Percentiles rank a stretch among this genome's conserved stretches.
Evolutionary conservation across 2,329 filamentous ascomycete species (phyloP).

Genomic region (Chrysosphaeria jannelii): DNA sequence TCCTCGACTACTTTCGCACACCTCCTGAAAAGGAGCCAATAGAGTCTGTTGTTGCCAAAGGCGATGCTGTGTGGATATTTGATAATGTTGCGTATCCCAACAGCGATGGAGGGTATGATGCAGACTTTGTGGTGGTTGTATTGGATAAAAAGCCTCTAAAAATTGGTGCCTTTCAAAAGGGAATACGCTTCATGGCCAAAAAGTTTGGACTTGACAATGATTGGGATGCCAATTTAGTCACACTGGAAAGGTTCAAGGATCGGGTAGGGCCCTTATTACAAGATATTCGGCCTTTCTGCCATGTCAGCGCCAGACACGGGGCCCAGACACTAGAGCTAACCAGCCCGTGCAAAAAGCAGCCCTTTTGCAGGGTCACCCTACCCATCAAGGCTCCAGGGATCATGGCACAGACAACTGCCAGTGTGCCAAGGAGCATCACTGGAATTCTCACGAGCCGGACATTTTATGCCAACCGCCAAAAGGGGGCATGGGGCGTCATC

Average conservation of each 20-base stretch:
- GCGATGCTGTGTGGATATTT: conserved; percentile 77
- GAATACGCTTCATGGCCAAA: conserved; percentile 39
- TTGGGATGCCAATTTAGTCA: conserved; percentile 4
- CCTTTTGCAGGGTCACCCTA: conserved; percentile 30
- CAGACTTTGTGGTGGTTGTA: conserved; percentile 57
- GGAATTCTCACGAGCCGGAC: conserved; percentile 29
- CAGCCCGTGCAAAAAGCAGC: conserved; percentile 40
- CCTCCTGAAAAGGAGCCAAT: too few species aligned
- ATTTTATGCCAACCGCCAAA: conserved; percentile 51
- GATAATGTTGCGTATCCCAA: conserved; percentile 52
- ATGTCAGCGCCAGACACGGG: conserved; percentile 30
- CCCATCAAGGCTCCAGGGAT: conserved; percentile 16
- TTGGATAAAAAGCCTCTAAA: too few species aligned
- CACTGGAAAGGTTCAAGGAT: conserved; percentile 26
- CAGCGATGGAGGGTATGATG: conserved; percentile 28
- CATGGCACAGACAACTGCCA: conserved; percentile 16
- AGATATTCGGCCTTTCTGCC: conserved; percentile 38
- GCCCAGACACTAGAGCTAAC: conserved; percentile 17
- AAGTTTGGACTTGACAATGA: conserved; percentile 25
- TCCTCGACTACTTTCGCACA: too few species aligned
- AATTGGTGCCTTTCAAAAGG: too few species aligned
- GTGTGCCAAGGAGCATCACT: conserved; percentile 18
- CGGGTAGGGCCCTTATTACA: conserved; percentile 54
- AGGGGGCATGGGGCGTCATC: conserved; percentile 66
- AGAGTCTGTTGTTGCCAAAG: too few species aligned